Percentiles rank a stretch among this genome's conserved stretches.
Evolutionary conservation across 495 filamentous ascomycete species (phyloP).

Genomic region (Penicillium robsamsonii): DNA sequence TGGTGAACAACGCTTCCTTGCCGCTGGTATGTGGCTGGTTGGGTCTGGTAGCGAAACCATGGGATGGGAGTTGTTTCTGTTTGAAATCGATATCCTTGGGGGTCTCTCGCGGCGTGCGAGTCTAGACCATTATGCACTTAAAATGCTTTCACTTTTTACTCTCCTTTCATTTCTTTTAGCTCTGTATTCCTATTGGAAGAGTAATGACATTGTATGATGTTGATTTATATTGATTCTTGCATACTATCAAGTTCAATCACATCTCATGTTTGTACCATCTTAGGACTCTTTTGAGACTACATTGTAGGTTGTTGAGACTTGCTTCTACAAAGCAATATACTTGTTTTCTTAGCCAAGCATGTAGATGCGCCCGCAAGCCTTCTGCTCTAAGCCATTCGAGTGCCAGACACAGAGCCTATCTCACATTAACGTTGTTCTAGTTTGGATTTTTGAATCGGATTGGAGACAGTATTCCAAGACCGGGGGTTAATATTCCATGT

Average conservation of each 20-base stretch:
- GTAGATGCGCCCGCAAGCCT: neutral
- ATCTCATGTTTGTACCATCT: constrained; percentile 27
- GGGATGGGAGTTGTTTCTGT: constrained; percentile 45
- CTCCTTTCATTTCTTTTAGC: constrained; percentile 16
- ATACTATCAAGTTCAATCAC: constrained; percentile 27
- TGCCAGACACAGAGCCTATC: neutral
- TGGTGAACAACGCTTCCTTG: constrained; percentile 37
- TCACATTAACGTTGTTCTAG: neutral
- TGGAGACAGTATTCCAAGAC: neutral
- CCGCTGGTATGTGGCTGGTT: constrained; percentile 33
- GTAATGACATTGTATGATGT: constrained; percentile 34
- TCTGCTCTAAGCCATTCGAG: neutral
- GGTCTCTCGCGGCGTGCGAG: constrained; percentile 37
- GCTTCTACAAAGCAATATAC: neutral
- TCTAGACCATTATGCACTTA: constrained; percentile 39
- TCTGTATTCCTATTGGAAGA: constrained; percentile 25
- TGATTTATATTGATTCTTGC: constrained; percentile 20
- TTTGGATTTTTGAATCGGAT: neutral
- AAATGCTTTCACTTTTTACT: constrained; percentile 29
- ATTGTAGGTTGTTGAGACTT: too few relatives aligned
- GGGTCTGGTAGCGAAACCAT: constrained; percentile 45
- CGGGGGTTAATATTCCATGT: neutral
- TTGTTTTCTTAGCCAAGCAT: neutral
- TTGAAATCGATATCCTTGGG: constrained; percentile 38
- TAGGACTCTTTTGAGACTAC: too few relatives aligned